Base-by-base conservation (phyloP, 306 rosid genomes). In the Begonia fuchsioides region DNA sequence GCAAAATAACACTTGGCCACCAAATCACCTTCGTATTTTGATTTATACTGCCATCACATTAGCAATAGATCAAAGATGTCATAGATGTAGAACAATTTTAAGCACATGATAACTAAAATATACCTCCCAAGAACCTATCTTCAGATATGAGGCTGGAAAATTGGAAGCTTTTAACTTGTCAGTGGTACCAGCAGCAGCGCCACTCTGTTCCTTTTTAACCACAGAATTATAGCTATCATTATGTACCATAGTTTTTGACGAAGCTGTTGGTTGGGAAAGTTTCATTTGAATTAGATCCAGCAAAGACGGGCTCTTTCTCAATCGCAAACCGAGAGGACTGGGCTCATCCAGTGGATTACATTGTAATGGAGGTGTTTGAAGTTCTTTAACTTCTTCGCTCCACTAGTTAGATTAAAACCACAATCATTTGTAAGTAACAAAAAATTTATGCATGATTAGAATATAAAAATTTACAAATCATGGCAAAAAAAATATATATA, bases 1-100 rank as follows among this genome's bases (percentile, higher is more conserved):
- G 85, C 87, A 63, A 76, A 86, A 61, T 86, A 86, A 72, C 88
- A 86, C 53, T 86, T 86, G 4, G 79, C 93, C 58, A 86, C 93
- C 52, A 86, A 74, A 55, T 86, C 95, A 11, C 95, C 95, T 66
- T 86, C 88, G 19, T 86, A 68, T 63, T 78, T 71, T 38, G 93
- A 81, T 65, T 81, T 78, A 44, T 86, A 78, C 95, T 81, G 82
- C 75, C 71, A 55, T 8, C 13, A 12, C 52, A 52, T 6, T 12
- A 47, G 16, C 38, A 14, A 7, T 26, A 1, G 58, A 55, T 61
- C 17, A 26, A 70, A 47, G 58, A 47, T 12, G 40, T 18, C 18
- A 39, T 13, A 20, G 8, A 18, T 20, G 19, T 0, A 13, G 14
- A 51, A 10, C 17, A 26, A 55, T 10, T 17, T 13, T 35, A 38